Evolutionary conservation across 2,329 filamentous ascomycete species (phyloP).

Genomic region (Bretziella fagacearum): DNA sequence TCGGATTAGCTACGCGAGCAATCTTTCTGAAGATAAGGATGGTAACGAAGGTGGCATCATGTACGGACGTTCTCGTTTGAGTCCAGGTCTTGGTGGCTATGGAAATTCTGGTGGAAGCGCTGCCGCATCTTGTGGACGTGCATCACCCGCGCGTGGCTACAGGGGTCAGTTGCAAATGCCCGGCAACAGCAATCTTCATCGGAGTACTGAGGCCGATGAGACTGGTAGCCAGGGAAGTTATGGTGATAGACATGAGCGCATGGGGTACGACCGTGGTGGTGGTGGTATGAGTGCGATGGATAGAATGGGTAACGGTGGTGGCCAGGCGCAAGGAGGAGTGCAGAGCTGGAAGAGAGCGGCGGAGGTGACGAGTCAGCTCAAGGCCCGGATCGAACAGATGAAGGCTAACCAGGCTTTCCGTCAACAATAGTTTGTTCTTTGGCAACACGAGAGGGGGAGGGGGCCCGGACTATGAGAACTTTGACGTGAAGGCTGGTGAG

Average conservation of each 20-base stretch:
- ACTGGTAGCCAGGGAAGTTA: conserved; percentile 10
- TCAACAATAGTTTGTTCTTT: too few relatives aligned
- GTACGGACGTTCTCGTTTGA: conserved; percentile 35
- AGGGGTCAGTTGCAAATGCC: conserved; percentile 22
- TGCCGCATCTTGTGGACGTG: conserved; percentile 30
- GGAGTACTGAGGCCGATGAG: conserved; percentile 5
- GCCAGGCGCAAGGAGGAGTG: conserved; percentile 28
- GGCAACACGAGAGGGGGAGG: too few relatives aligned
- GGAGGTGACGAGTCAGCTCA: conserved; percentile 93
- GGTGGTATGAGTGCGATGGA: conserved; percentile 1
- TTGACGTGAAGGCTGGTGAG: too few relatives aligned
- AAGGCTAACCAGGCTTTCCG: conserved; percentile 38
- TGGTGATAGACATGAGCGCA: conserved; percentile 2
- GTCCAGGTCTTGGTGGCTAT: conserved; percentile 31
- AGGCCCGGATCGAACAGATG: conserved; percentile 97
- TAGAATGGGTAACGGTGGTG: conserved; percentile 6
- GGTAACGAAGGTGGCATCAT: conserved; percentile 34
- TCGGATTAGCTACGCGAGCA: conserved; percentile 46
- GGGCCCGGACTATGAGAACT: too few relatives aligned
- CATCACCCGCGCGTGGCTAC: conserved; percentile 41
- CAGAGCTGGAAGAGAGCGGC: conserved; percentile 97
- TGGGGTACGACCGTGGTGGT: background rate
- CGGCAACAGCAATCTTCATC: conserved; percentile 5
- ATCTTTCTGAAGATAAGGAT: conserved; percentile 60
- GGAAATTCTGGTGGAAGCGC: background rate